Base-by-base conservation (phyloP, 768 basidiomycete species). In the Strobilomyces dryophilus region DNA sequence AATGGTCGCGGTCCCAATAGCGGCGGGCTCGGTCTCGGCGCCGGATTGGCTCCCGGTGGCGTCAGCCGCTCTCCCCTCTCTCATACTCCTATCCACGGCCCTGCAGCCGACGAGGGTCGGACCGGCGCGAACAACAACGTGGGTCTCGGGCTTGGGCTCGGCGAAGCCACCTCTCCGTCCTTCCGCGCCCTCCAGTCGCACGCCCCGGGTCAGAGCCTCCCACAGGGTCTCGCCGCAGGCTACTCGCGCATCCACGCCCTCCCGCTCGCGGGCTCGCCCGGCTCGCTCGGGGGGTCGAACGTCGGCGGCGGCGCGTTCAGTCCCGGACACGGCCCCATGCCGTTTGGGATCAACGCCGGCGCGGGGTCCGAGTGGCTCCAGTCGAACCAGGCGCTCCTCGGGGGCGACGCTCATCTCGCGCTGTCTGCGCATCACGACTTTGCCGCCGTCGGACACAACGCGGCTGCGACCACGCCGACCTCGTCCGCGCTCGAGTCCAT, bases 181-280 rank as follows among this genome's bases (percentile, higher is more conserved):
- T 75, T 87, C 26, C 79, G 84, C n/a, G 93, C 91, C 1, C 74
- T 95, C 39, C 89, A 92, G 63, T 76, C 85, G 17, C 93, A 95
- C 59, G 92, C 91, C 1, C 93, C 94, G 0, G 93, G 93, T 2
- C 91, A 94, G 71, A 87, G 84, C 69, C 76, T 95, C 12, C 93
- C 95, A 1, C 92, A 95, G 51, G 94, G 94, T 32, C 79, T 98
- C 27, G 94, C 93, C 0, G 91, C 91, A 0, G 94, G 93, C 0
- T 85, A 93, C 65, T 93, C 90, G 27, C 79, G 93, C 53, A 86
- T 98, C 52, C 94, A 98, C 60, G 87, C 93, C 1, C 73, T 78
- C 26, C 78, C 80, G 0, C 67, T 63, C n/a, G 44, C 66, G 1
- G 70, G 72, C 20, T 77, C 74, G 0, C 77, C 77, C 20, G 47